A percentile compares a stretch with the other conserved stretches of the same genome.
These are phyloP conservation scores for Cordyceps cateniannulata DNA, from an alignment of 2,329 filamentous ascomycete genomes.

Conservation along the genomic window DNA sequence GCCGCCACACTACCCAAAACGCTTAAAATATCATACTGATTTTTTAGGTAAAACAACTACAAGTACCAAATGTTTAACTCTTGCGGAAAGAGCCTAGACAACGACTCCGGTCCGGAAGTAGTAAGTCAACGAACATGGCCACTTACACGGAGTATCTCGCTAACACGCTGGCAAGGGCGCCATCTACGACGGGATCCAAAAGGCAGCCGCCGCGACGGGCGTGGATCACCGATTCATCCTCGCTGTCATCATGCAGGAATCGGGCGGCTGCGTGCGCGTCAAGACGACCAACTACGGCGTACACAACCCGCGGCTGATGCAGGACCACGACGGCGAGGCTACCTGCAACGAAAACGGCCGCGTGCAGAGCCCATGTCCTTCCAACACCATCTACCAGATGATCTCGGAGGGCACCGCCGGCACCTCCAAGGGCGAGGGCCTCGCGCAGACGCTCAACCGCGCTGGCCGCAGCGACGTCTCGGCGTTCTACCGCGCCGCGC, in stretches of 20 bases:
- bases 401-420: conserved; percentile 35
- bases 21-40: background rate
- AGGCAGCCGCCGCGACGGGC: conserved; percentile 21
- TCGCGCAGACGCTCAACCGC: conserved; percentile 31
- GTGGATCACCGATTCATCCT: conserved; percentile 37
- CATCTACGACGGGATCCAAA: conserved; percentile 28
- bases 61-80: conserved; percentile 19
- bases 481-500: conserved; percentile 39
- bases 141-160: background rate
- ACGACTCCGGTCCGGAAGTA: conserved; percentile 20
- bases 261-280: conserved; percentile 36
- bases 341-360: conserved; percentile 27
- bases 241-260: conserved; percentile 39
- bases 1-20: background rate
- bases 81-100: conserved; percentile 14
- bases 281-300: conserved; percentile 34
- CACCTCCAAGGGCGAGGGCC: conserved; percentile 34
- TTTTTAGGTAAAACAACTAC: conserved; percentile 22
- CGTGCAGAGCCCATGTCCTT: conserved; percentile 21
- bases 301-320: conserved; percentile 36
- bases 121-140: conserved; percentile 1
- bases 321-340: conserved; percentile 28
- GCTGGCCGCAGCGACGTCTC: conserved; percentile 24
- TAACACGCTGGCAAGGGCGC: conserved; percentile 7
- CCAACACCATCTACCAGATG: conserved; percentile 23